Conservation (phyloP, 495 filamentous ascomycete species). For the Rhizodiscina lignyota region DNA sequence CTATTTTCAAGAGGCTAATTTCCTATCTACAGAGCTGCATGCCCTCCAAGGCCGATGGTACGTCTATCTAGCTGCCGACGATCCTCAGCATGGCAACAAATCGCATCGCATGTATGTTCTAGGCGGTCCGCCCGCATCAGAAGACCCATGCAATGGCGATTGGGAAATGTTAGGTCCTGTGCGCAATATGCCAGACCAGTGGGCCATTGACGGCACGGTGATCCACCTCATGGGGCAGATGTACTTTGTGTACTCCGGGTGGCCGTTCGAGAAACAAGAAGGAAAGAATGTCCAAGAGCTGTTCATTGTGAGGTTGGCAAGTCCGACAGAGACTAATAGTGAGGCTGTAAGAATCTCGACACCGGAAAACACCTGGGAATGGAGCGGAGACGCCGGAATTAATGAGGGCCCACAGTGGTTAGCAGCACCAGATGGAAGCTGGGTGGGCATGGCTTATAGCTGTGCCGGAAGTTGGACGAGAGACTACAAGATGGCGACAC, state of each 20-base stretch:
- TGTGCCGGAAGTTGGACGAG: conserved; percentile 18
- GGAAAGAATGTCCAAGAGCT: conserved; percentile 15
- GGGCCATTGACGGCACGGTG: conserved; percentile 21
- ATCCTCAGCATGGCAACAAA: conserved; percentile 12
- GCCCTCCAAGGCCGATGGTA: conserved; percentile 17
- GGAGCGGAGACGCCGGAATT: conserved; percentile 12
- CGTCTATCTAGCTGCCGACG: conserved; percentile 18
- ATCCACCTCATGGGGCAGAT: conserved; percentile 12
- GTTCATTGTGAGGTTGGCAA: conserved; percentile 13
- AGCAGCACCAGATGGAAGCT: conserved; percentile 11
- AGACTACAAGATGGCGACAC: conserved; percentile 18
- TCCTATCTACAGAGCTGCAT: conserved; percentile 22
- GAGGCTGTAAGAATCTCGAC: conserved; percentile 12
- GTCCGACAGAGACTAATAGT: conserved; percentile 7
- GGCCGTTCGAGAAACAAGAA: conserved; percentile 10
- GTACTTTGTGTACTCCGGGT: conserved; percentile 21
- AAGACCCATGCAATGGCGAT: conserved; percentile 5
- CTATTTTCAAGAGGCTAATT: no score
- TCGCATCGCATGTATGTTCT: conserved; percentile 20
- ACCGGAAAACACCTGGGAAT: conserved; percentile 16
- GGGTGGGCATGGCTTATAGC: conserved; percentile 16
- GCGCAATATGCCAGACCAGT: conserved; percentile 16
- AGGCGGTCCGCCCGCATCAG: conserved; percentile 10
- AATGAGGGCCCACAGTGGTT: conserved; percentile 22
- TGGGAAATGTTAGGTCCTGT: conserved; percentile 17